Percentiles rank a stretch among this genome's conserved stretches.
These are phyloP conservation scores for Fusarium euwallaceae DNA, from an alignment of 2,329 filamentous ascomycete species.

Conservation along the genomic window DNA sequence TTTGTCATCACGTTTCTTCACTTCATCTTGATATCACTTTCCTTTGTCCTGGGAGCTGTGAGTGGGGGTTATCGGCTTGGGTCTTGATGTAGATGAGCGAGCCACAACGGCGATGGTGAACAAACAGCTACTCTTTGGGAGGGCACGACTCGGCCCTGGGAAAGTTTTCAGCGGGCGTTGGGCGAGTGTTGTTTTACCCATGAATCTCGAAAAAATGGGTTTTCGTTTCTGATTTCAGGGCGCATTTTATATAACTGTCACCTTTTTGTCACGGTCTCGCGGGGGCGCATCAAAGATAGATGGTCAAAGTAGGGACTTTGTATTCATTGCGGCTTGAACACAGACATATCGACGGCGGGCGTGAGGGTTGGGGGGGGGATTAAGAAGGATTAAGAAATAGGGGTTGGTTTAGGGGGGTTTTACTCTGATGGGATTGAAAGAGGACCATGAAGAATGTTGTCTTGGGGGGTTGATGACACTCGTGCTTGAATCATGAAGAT, in stretches of 20 bases:
- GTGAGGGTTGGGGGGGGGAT: not conserved
- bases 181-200: conserved; percentile 14
- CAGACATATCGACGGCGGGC: conserved; percentile 5
- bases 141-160: conserved; percentile 18
- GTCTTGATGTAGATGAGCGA: conserved; percentile 31
- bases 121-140: conserved; percentile 20
- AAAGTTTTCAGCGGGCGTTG: conserved; percentile 43
- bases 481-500: conserved; percentile 17
- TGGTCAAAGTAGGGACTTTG: conserved; percentile 18
- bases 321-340: conserved; percentile 25
- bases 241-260: conserved; percentile 21
- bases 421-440: conserved; percentile 8
- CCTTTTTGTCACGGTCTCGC: conserved; percentile 13
- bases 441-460: conserved; percentile 1
- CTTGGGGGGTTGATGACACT: not conserved
- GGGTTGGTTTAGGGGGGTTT: not conserved
- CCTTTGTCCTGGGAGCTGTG: conserved; percentile 19
- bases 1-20: not conserved
- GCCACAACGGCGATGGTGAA: conserved; percentile 31
- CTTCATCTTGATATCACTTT: conserved; percentile 17
- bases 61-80: not conserved
- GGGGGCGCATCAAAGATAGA: conserved; percentile 36
- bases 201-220: not conserved
- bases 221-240: conserved; percentile 18
- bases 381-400: not conserved